Evolutionary conservation across 106 monocot species (phyloP).

Genomic region (Dendrobium chrysotoxum): DNA sequence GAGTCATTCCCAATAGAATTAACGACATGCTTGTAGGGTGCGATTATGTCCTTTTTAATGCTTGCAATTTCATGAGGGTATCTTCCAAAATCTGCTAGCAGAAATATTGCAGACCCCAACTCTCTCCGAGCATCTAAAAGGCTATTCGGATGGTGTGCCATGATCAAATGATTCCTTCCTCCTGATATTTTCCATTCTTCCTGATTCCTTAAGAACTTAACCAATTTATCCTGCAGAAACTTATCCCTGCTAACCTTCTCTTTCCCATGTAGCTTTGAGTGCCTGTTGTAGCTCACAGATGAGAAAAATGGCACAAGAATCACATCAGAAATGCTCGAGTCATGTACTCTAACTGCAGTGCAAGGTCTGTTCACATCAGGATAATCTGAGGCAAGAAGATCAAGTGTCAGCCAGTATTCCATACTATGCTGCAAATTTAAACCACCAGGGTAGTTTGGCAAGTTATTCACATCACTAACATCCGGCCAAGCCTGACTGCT

Average conservation of each 20-base stretch:
- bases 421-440: slow-evolving; percentile 87
- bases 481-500: slow-evolving; percentile 42
- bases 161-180: slow-evolving; percentile 70
- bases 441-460: slow-evolving; percentile 78
- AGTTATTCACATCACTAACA: slow-evolving; percentile 11
- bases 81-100: slow-evolving; percentile 85
- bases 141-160: slow-evolving; percentile 90
- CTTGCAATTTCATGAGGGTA: slow-evolving; percentile 65
- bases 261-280: slow-evolving; percentile 51
- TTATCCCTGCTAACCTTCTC: slow-evolving; percentile 40
- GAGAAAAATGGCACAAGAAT: slow-evolving; percentile 96
- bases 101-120: slow-evolving; percentile 35
- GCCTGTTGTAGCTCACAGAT: slow-evolving; percentile 77
- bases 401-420: slow-evolving; percentile 90
- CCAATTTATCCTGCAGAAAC: slow-evolving; percentile 56
- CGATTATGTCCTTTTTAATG: slow-evolving; percentile 54
- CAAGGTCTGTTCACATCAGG: slow-evolving; percentile 30
- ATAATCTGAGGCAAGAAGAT: slow-evolving; percentile 53
- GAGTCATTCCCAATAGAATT: slow-evolving; percentile 32
- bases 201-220: slow-evolving; percentile 38
- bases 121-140: slow-evolving; percentile 47
- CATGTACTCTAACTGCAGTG: slow-evolving; percentile 41
- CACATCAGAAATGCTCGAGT: slow-evolving; percentile 59
- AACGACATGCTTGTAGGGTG: slow-evolving; percentile 59
- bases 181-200: slow-evolving; percentile 60